These are phyloP conservation scores for Barnettozyma populi DNA, from an alignment of 805 yeast species.

Conservation along the genomic window DNA sequence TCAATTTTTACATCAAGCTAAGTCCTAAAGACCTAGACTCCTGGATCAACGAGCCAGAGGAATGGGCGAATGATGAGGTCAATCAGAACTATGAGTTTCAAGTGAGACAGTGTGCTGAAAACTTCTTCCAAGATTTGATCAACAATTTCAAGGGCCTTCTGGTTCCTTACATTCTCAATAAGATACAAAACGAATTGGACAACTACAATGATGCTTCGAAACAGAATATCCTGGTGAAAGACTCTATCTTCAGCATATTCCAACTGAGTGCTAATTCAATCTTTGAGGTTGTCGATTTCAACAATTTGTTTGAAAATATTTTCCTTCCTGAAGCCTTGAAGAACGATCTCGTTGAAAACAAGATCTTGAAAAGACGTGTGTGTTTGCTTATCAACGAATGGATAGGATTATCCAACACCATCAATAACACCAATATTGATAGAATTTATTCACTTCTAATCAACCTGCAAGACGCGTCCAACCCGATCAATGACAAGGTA, in stretches of 20 bases:
- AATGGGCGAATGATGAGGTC: slow-evolving; percentile 82
- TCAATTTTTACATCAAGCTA: slow-evolving; percentile 68
- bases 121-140: slow-evolving; percentile 71
- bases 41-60: slow-evolving; percentile 88
- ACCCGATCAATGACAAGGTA: slow-evolving; percentile 63
- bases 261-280: slow-evolving; percentile 70
- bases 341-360: slow-evolving; percentile 42
- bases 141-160: slow-evolving; percentile 53
- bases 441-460: slow-evolving; percentile 54
- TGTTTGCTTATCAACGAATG: slow-evolving; percentile 77
- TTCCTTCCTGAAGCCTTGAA: slow-evolving; percentile 59
- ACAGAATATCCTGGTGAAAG: slow-evolving; percentile 60
- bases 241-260: slow-evolving; percentile 76
- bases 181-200: slow-evolving; percentile 41
- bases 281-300: slow-evolving; percentile 61
- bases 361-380: slow-evolving; percentile 69
- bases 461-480: slow-evolving; percentile 40
- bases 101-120: slow-evolving; percentile 82
- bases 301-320: slow-evolving; percentile 49
- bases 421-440: slow-evolving; percentile 48
- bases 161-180: slow-evolving; percentile 50
- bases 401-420: slow-evolving; percentile 55
- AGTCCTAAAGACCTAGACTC: slow-evolving; percentile 71
- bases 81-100: slow-evolving; percentile 77
- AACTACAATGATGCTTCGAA: slow-evolving; percentile 29